Percentiles rank a stretch among this genome's conserved stretches.
These are phyloP conservation scores for Dinochytrium kinnereticum DNA, from an alignment of 371 early-diverging fungal genomes.

Conservation along the genomic window DNA sequence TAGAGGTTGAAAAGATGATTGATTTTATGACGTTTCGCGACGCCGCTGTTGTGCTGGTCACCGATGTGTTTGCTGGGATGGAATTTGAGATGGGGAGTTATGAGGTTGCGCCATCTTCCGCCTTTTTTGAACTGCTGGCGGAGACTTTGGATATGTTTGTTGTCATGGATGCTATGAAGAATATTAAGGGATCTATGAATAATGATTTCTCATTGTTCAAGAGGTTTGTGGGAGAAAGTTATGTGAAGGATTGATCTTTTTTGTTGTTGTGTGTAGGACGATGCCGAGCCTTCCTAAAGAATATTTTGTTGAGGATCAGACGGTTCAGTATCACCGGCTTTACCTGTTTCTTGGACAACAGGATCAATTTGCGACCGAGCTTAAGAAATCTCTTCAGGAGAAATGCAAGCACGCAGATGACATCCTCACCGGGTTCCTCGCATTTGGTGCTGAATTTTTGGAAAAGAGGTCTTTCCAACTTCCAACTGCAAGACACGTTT, in stretches of 20 bases:
- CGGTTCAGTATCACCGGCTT: slow-evolving; percentile 43
- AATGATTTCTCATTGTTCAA: slow-evolving; percentile 62
- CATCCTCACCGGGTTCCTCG: slow-evolving; percentile 49
- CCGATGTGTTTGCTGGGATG: slow-evolving; percentile 31
- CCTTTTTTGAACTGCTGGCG: slow-evolving; percentile 43
- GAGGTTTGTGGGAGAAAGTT: too few relatives aligned
- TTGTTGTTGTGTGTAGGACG: slow-evolving; percentile 17
- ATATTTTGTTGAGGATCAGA: slow-evolving; percentile 38
- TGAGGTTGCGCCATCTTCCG: slow-evolving; percentile 35
- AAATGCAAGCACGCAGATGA: slow-evolving; percentile 44
- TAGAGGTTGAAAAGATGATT: slow-evolving; percentile 51
- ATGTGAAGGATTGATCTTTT: too few relatives aligned
- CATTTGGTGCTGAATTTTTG: slow-evolving; percentile 34
- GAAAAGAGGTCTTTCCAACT: slow-evolving; percentile 37
- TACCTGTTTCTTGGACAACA: slow-evolving; percentile 53
- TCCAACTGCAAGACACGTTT: slow-evolving; percentile 38
- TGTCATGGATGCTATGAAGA: slow-evolving; percentile 57
- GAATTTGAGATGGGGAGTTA: slow-evolving; percentile 32
- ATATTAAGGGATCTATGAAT: slow-evolving; percentile 57
- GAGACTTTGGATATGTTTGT: slow-evolving; percentile 52
- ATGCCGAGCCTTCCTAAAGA: slow-evolving; percentile 35
- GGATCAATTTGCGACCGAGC: slow-evolving; percentile 48
- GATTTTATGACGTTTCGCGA: slow-evolving; percentile 52
- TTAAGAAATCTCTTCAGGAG: slow-evolving; percentile 43
- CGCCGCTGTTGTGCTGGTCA: slow-evolving; percentile 28